Base-by-base conservation (phyloP, 2,329 filamentous ascomycete genomes). In the Penicillium polonicum region DNA sequence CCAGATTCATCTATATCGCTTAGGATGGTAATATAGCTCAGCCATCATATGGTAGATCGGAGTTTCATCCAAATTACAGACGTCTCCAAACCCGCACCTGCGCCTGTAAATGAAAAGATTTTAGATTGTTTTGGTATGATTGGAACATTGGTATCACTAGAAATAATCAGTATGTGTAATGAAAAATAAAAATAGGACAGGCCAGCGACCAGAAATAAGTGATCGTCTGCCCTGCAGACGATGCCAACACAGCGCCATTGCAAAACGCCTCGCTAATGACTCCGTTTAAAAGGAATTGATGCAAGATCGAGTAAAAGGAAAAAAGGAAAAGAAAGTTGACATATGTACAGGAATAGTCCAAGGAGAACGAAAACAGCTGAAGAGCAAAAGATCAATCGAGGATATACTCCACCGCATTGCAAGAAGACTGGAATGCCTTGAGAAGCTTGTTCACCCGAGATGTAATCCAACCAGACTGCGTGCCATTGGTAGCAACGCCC, bases 391-490 rank as follows among this genome's bases (percentile, higher is more conserved):
- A 25, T 62, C 57, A 69, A 38, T 59, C 54, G 17, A 60, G 57
- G 35, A 70, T 62, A 29, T 66, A 71, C 38, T 66, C 58, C 10
- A 66, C 63, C 27, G 65, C 55, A 19, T 62, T 45, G 48, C 69
- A 67, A 13, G 65, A 70, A 6, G 63, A 64, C 35, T 65, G 61
- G 48, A 69, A 63, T 27, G 55, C 59, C 21, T 58, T 60, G 49
- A 71, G 46, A 2, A 67, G 41, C 48, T 59, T 60, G 36, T 69
- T 58, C 19, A 71, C 59, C 4, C 68, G 63, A 8, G 57, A 48
- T 3, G 48, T 58, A 52, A 69, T 68, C 69, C 69, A 70, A 10
- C 69, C 69, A 17, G 66, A 69, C 13, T 61, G 58, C 0, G 62
- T 62, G 4, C 60, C 64, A 36, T 58, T 63, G 31, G 52, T 60